Evolutionary conservation across 2,329 filamentous ascomycete genomes (phyloP), one percentile per base, ranked within the genome.

Genomic region (Trichoderma sp.): DNA sequence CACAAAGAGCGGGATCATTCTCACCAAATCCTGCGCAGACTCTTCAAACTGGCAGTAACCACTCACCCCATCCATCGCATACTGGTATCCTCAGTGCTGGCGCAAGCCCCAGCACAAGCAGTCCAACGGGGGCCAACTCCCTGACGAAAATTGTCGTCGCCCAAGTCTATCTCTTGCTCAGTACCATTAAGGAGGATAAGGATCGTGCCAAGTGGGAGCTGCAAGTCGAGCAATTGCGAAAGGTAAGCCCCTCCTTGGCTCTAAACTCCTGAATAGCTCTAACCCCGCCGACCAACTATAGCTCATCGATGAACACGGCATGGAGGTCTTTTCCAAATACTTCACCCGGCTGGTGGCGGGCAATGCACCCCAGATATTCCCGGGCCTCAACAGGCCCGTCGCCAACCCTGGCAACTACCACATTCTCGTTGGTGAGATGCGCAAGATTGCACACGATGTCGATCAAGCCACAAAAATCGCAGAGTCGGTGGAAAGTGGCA

Each of bases 271-370:
- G 52, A 67, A 69, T 52, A 70, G 30, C 52, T 59, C 72, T 77
- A 60, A 79, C 71, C 52, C 2, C 21, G 37, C 18, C 34, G 58
- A 54, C 49, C 28, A 13, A 59, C 51, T 58, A 68, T 73, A 97
- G 92, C 90, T 98, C 79, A 91, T 98, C 83, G 91, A 97, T 88
- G 94, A 95, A 77, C 91, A 97, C 94, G 94, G 94, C 78, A 99
- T 99, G 95, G 96, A 99, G 86, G 94, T 97, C 78, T 97, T 94
- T 80, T 90, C 93, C 70, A 96, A 94, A 84, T 97, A 96, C 81
- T 97, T 99, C 82, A 90, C 93, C 81, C 93, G 95, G 81, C 86
- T 98, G 79, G 89, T 99, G 77, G 91, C 91, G 81, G 90, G 91
- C 82, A 97, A 97, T 89, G 93, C 94, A 76, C 84, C 90, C 72